phyloP scores from a whole-genome alignment of 805 yeast genomes.

The Danielozyma ontarioensis region DNA sequence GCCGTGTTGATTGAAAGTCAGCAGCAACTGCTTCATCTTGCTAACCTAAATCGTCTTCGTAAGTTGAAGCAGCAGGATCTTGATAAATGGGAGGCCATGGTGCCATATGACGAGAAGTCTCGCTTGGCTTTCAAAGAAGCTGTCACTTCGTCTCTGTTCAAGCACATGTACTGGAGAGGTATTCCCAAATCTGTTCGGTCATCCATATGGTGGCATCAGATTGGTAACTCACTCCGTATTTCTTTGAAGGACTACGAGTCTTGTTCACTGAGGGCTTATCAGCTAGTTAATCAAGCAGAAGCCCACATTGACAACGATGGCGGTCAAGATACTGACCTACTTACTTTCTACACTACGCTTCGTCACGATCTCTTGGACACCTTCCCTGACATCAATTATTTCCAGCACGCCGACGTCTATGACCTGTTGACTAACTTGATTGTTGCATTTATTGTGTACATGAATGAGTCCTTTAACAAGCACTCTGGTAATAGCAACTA shows the following conservation, averaged over 20 bases:
- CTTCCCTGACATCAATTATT: conserved; percentile 16
- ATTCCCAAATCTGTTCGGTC: conserved; percentile 27
- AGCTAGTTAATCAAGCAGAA: not conserved
- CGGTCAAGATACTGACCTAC: conserved; percentile 1
- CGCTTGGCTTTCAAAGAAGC: conserved; percentile 16
- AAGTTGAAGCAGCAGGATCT: conserved; percentile 33
- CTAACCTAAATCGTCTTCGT: too few relatives aligned
- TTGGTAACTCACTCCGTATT: conserved; percentile 27
- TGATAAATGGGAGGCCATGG: conserved; percentile 12
- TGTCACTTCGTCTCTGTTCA: conserved; percentile 10
- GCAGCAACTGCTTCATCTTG: too few relatives aligned
- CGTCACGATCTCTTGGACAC: conserved; percentile 11
- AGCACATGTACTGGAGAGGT: conserved; percentile 20
- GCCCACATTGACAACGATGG: conserved; percentile 1
- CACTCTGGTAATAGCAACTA: conserved; percentile 3
- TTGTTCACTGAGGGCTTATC: conserved; percentile 1
- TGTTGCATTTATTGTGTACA: conserved; percentile 20
- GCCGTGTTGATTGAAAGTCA: conserved; percentile 38
- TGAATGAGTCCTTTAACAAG: conserved; percentile 6
- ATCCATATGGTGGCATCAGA: conserved; percentile 46
- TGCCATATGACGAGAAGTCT: conserved; percentile 1
- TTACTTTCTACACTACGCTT: too few relatives aligned
- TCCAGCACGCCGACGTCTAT: conserved; percentile 10
- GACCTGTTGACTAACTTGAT: conserved; percentile 20
- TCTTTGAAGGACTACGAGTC: conserved; percentile 5